Base-by-base conservation (phyloP, 148 eudicot genomes). In the Rhododendron henanense region DNA sequence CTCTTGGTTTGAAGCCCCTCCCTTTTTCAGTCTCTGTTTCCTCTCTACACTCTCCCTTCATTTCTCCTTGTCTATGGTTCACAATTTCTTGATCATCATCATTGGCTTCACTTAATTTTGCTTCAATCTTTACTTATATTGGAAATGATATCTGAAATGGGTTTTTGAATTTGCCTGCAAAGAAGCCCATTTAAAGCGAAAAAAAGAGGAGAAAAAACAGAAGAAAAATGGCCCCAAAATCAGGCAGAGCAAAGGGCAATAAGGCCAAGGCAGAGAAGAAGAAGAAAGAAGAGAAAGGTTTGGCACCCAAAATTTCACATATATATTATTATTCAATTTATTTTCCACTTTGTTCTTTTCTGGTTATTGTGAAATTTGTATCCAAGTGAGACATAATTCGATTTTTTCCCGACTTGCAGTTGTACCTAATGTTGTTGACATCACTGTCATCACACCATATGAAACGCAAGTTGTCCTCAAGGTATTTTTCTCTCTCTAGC, bases 251-350 rank as follows among this genome's bases (percentile, higher is more conserved):
- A 74, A 97, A 93, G 86, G 91, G 94, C 35, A 96, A 92, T 85
- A 95, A 92, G 85, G 57, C 90, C 21, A 97, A 93, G 88, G 73
- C 91, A 3, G 99, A 97, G 81, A 95, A 91, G 93, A 97, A 90
- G 94, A 97, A 93, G 89, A 97, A 91, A 85, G 98, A 95, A 87
- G 99, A 97, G 83, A 97, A 97, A 89, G 91, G 98, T 97, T 1
- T 69, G 63, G 11, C 31, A 37, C 37, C 35, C 71, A 55, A 18
- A 55, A 16, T 53, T 35, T 31, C 45, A n/a, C 18, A 69, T 5
- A 39, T 9, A 75, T 2, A 51, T 47, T 73, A 15, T 69, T 33
- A 74, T 31, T 74, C 78, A 74, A 19, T 25, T 67, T 15, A 67
- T 23, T 21, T 59, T 23, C 28, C 7, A 81, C 59, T 21, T 63